A percentile compares a stretch with the other conserved stretches of the same genome.
Evolutionary conservation across 1,139 yeast species (phyloP).

Genomic region (Debaryomyces coudertii): DNA sequence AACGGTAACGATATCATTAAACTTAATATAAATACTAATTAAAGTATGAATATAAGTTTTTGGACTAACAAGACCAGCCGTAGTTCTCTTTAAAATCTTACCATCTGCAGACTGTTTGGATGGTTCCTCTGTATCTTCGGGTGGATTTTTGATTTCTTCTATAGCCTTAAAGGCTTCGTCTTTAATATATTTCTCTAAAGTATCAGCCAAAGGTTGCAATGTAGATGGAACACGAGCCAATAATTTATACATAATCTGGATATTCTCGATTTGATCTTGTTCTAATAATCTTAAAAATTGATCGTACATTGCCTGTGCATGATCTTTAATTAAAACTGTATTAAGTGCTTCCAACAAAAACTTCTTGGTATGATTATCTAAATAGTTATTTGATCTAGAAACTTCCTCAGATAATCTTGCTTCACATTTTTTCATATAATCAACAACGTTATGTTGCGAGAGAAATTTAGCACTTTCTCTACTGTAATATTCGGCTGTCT

Average conservation of each 20-base stretch:
- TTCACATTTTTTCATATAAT: slow-evolving; percentile 87
- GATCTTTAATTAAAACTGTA: slow-evolving; percentile 74
- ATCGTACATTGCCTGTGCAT: slow-evolving; percentile 73
- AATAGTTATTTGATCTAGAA: slow-evolving; percentile 71
- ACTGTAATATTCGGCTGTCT: slow-evolving; percentile 73
- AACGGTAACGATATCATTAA: slow-evolving; percentile 63
- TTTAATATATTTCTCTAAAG: slow-evolving; percentile 74
- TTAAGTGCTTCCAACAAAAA: slow-evolving; percentile 77
- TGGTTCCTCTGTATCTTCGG: slow-evolving; percentile 37
- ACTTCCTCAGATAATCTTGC: slow-evolving; percentile 81
- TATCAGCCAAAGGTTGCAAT: slow-evolving; percentile 73
- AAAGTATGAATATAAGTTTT: slow-evolving; percentile 79
- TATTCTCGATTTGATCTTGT: slow-evolving; percentile 75
- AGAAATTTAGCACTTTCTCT: slow-evolving; percentile 71
- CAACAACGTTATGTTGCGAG: slow-evolving; percentile 78
- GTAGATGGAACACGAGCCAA: slow-evolving; percentile 76
- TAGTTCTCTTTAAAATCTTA: slow-evolving; percentile 24
- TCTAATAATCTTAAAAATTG: slow-evolving; percentile 76
- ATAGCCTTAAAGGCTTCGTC: slow-evolving; percentile 72
- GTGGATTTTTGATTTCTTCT: slow-evolving; percentile 57
- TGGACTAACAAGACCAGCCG: slow-evolving; percentile 58
- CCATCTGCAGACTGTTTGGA: slow-evolving; percentile 17
- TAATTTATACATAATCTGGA: slow-evolving; percentile 75
- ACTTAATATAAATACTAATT: slow-evolving; percentile 68
- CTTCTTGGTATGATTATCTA: slow-evolving; percentile 86